These are phyloP conservation scores for Populus hybrid DNA, from an alignment of 441 rosid genomes.

Conservation along the genomic window DNA sequence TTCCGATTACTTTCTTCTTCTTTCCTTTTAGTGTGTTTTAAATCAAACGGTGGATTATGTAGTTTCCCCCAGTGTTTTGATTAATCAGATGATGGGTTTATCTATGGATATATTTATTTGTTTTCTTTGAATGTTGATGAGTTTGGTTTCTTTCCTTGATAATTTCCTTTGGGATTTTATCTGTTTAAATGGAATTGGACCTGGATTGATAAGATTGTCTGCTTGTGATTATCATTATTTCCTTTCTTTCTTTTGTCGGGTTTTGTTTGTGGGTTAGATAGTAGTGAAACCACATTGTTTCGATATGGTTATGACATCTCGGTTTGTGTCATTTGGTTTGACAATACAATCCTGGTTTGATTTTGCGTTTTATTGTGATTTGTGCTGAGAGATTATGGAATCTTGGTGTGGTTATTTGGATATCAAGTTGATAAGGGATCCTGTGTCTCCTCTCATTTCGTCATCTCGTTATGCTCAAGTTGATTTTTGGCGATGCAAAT, in stretches of 20 bases:
- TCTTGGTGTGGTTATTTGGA: neutral
- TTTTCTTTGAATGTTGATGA: neutral
- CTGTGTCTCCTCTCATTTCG: neutral
- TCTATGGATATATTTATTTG: constrained; percentile 6
- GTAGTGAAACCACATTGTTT: neutral
- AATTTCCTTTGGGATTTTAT: neutral
- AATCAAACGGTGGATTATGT: constrained; percentile 12
- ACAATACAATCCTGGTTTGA: neutral
- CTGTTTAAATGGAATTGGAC: neutral
- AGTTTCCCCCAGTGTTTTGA: neutral
- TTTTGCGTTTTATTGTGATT: neutral
- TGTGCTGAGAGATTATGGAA: neutral
- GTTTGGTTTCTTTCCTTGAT: neutral
- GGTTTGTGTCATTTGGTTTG: neutral
- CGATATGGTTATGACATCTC: neutral
- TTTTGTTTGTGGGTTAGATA: neutral
- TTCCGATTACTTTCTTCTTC: neutral
- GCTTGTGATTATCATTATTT: neutral
- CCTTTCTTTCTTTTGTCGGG: neutral
- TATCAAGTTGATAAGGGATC: neutral
- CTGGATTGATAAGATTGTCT: neutral
- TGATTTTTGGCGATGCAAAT: neutral
- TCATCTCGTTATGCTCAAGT: neutral
- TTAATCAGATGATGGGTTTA: constrained; percentile 5
- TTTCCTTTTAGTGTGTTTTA: neutral